phyloP scores from a whole-genome alignment of 306 rosid genomes.

The Vigna mungo region DNA sequence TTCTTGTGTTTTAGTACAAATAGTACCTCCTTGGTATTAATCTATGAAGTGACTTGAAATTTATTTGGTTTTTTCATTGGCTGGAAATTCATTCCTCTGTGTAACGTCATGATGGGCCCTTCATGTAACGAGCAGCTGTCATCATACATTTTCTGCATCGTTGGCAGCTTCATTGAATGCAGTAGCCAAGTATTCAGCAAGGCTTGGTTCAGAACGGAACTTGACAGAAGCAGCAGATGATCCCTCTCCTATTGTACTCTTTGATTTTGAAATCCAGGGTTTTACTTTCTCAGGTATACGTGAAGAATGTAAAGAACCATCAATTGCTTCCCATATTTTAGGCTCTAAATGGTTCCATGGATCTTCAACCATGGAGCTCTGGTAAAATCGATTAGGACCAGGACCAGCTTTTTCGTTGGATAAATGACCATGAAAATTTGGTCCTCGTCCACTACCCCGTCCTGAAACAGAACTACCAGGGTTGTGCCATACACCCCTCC shows the following conservation, averaged over 20 bases:
- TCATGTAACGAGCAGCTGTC: conserved; percentile 25
- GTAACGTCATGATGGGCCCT: conserved; percentile 12
- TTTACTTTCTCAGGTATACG: conserved; percentile 43
- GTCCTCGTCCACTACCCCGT: conserved; percentile 59
- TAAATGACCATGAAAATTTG: conserved; percentile 51
- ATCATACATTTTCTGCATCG: conserved; percentile 52
- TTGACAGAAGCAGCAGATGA: conserved; percentile 42
- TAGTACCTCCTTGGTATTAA: conserved; percentile 17
- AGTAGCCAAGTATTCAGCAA: conserved; percentile 86
- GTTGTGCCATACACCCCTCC: conserved; percentile 53
- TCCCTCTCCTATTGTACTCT: conserved; percentile 47
- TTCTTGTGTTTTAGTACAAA: conserved; percentile 10
- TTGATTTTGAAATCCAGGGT: conserved; percentile 47
- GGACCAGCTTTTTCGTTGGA: conserved; percentile 34
- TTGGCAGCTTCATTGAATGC: conserved; percentile 67
- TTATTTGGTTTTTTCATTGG: background rate
- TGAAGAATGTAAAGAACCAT: conserved; percentile 19
- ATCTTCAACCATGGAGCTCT: conserved; percentile 85
- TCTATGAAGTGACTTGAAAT: background rate
- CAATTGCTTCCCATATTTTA: conserved; percentile 51
- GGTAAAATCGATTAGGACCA: conserved; percentile 55
- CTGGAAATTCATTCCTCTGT: background rate
- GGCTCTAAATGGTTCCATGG: conserved; percentile 82
- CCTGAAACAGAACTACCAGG: conserved; percentile 55
- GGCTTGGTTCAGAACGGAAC: conserved; percentile 72